Conservation (phyloP, 129 eudicot species). For the Tagetes erecta region DNA sequence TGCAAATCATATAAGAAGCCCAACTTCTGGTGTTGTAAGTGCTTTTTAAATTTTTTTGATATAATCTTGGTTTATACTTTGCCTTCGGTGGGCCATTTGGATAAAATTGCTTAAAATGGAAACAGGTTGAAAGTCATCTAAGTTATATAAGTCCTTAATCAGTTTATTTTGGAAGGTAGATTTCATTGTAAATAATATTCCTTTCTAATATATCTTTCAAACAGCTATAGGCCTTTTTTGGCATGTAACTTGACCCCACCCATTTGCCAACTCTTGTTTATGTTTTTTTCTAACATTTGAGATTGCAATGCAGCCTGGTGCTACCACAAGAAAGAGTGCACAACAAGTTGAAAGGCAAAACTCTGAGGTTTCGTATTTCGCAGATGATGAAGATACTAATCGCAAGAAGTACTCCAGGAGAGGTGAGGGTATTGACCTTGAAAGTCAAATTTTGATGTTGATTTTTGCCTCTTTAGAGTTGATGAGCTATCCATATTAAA, state of each 20-base stretch:
- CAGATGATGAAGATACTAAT: conserved; percentile 90
- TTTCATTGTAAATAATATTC: neutral
- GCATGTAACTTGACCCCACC: neutral
- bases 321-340: conserved; percentile 81
- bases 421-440: conserved; percentile 43
- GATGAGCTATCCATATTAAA: neutral
- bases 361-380: conserved; percentile 83
- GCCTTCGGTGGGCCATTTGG: conserved; percentile 7
- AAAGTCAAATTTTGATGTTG: neutral
- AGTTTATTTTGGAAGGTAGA: neutral
- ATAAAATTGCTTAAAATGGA: neutral
- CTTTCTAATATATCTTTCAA: neutral
- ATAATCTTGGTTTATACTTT: neutral
- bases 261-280: neutral
- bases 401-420: conserved; percentile 80
- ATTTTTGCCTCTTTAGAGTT: neutral
- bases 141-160: neutral
- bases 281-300: conserved; percentile 1
- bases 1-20: conserved; percentile 56
- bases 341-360: conserved; percentile 71
- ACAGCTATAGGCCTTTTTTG: neutral
- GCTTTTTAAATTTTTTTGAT: neutral
- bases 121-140: neutral
- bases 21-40: conserved; percentile 70
- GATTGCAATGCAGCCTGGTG: conserved; percentile 62